These are phyloP conservation scores for Colletotrichum truncatum DNA, from an alignment of 2,329 filamentous ascomycete genomes.

Conservation along the genomic window DNA sequence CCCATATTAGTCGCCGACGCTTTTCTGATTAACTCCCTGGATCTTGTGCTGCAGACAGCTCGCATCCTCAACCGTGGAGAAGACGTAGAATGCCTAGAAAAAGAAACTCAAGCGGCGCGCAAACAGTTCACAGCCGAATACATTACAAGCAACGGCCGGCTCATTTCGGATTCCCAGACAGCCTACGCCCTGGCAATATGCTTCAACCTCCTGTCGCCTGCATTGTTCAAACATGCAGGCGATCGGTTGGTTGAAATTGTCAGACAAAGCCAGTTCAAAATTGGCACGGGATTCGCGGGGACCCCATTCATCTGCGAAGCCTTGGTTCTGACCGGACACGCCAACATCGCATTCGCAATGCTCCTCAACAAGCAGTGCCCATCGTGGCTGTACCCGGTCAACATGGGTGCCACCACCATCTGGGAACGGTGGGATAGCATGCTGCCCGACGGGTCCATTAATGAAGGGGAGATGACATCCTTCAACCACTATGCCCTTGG, in stretches of 20 bases:
- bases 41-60: background rate
- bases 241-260: slow-evolving; percentile 11
- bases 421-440: slow-evolving; percentile 55
- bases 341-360: slow-evolving; percentile 44
- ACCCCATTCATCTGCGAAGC: slow-evolving; percentile 34
- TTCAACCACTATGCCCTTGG: slow-evolving; percentile 54
- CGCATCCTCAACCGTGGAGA: background rate
- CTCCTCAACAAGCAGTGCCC: slow-evolving; percentile 44
- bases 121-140: slow-evolving; percentile 36
- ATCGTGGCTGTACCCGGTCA: slow-evolving; percentile 48
- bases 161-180: slow-evolving; percentile 34
- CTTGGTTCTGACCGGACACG: background rate
- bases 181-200: slow-evolving; percentile 33
- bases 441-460: slow-evolving; percentile 46
- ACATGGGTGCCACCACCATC: slow-evolving; percentile 49
- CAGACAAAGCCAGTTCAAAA: slow-evolving; percentile 1
- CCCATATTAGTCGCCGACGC: slow-evolving; percentile 41
- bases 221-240: background rate
- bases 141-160: slow-evolving; percentile 23
- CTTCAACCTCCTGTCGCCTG: slow-evolving; percentile 28
- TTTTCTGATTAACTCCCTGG: slow-evolving; percentile 36
- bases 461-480: slow-evolving; percentile 50
- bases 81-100: background rate
- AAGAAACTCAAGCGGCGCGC: background rate
- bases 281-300: slow-evolving; percentile 36